These are phyloP conservation scores for Hymenochaete sp. DNA, from an alignment of 1,284 basidiomycete genomes.

Conservation along the genomic window DNA sequence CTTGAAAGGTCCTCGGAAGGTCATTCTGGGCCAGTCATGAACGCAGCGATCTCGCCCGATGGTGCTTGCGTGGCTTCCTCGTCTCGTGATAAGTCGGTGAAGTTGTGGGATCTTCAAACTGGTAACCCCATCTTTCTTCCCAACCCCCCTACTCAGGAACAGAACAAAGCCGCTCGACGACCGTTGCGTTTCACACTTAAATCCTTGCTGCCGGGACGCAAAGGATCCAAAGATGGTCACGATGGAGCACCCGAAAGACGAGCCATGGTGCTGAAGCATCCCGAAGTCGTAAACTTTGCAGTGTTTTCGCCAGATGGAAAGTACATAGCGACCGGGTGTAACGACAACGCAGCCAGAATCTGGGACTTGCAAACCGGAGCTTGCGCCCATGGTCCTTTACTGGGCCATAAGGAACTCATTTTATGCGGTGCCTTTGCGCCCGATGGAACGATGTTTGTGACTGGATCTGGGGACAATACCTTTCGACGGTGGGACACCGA, in stretches of 20 bases:
- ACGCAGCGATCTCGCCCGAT: not conserved
- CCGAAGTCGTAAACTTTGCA: not conserved
- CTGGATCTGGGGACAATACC: slow-evolving; percentile 2
- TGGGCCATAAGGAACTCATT: not conserved
- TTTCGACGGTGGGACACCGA: slow-evolving; percentile 1
- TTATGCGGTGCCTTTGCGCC: not conserved
- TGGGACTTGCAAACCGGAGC: slow-evolving; percentile 1
- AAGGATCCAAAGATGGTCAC: too few relatives aligned
- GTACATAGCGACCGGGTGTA: not conserved
- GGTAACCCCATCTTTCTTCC: not conserved
- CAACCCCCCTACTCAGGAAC: too few relatives aligned
- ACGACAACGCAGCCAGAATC: not conserved
- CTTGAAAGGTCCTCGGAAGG: not conserved
- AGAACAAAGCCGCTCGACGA: too few relatives aligned
- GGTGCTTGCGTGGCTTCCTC: not conserved
- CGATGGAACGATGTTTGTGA: slow-evolving; percentile 4
- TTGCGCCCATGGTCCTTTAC: not conserved
- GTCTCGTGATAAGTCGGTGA: not conserved
- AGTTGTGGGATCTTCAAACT: not conserved
- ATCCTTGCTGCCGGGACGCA: too few relatives aligned
- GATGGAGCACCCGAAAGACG: too few relatives aligned
- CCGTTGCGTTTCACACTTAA: too few relatives aligned
- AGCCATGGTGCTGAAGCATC: too few relatives aligned
- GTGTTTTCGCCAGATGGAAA: slow-evolving; percentile 2
- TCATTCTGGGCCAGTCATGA: not conserved